phyloP scores from a whole-genome alignment of 2,329 filamentous ascomycete genomes.

The Aspergillus bombycis region DNA sequence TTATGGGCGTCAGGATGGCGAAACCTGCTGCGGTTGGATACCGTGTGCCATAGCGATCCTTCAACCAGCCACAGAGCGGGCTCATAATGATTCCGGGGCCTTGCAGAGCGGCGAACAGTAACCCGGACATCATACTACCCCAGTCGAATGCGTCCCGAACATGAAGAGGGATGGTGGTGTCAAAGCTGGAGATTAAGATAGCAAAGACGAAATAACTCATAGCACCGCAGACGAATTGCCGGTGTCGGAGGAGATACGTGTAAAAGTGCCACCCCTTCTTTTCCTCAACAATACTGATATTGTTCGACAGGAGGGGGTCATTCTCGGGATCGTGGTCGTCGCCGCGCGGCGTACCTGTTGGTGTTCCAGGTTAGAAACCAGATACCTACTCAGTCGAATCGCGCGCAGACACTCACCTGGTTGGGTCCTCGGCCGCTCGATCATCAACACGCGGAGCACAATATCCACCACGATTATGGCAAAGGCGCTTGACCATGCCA shows the following conservation, averaged over 20 bases:
- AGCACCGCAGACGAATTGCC: slow-evolving; percentile 47
- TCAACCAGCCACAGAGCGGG: slow-evolving; percentile 58
- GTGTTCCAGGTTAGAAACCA: neutral
- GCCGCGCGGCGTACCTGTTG: neutral
- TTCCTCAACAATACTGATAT: neutral
- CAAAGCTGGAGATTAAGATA: slow-evolving; percentile 57
- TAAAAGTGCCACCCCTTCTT: slow-evolving; percentile 28
- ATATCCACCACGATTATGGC: slow-evolving; percentile 32
- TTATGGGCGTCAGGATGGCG: slow-evolving; percentile 23
- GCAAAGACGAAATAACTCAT: slow-evolving; percentile 52
- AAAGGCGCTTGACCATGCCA: slow-evolving; percentile 33
- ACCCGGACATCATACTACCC: slow-evolving; percentile 57
- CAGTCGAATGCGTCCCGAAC: slow-evolving; percentile 57
- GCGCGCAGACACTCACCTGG: neutral
- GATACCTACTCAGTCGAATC: neutral
- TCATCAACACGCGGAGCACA: slow-evolving; percentile 29
- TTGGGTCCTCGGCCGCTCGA: slow-evolving; percentile 13
- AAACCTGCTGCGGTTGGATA: slow-evolving; percentile 30
- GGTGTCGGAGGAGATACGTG: slow-evolving; percentile 45
- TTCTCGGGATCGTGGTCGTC: slow-evolving; percentile 8
- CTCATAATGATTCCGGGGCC: slow-evolving; percentile 61
- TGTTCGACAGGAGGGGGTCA: slow-evolving; percentile 11
- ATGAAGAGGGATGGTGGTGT: slow-evolving; percentile 60
- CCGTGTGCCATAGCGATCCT: slow-evolving; percentile 29
- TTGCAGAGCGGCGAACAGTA: slow-evolving; percentile 61